Conservation (phyloP, 1,284 basidiomycete genomes). For the Naganishia sp. region DNA sequence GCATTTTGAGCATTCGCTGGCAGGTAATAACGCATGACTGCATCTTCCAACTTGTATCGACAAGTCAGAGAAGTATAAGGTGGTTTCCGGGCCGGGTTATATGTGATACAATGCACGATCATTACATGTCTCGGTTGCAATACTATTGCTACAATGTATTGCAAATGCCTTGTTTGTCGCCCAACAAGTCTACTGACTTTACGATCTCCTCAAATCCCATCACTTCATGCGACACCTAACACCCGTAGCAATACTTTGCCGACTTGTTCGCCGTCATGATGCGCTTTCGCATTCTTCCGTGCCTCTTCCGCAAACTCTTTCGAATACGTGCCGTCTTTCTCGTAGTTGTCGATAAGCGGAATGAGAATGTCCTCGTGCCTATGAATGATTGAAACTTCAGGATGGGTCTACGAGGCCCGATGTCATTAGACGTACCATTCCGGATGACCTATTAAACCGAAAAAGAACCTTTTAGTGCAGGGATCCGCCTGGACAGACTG, state of each 20-base stretch:
- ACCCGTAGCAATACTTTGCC: slow-evolving; percentile 34
- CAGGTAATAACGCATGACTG: too few species aligned
- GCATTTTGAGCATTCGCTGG: slow-evolving; percentile 11
- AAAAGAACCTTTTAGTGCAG: background rate
- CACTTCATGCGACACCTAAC: slow-evolving; percentile 29
- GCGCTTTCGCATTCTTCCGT: slow-evolving; percentile 32
- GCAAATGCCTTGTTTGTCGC: too few species aligned
- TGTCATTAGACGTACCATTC: slow-evolving; percentile 35
- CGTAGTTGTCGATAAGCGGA: slow-evolving; percentile 36
- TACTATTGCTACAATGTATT: too few species aligned
- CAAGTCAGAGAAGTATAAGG: too few species aligned
- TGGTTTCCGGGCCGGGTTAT: too few species aligned
- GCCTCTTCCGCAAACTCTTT: slow-evolving; percentile 37
- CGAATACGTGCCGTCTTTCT: slow-evolving; percentile 37
- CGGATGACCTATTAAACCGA: slow-evolving; percentile 32
- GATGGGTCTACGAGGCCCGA: background rate
- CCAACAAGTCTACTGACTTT: too few species aligned
- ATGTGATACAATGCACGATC: too few species aligned
- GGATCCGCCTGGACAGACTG: background rate
- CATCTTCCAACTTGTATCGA: too few species aligned
- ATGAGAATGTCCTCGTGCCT: slow-evolving; percentile 35
- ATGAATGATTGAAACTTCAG: background rate
- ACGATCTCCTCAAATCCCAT: too few species aligned
- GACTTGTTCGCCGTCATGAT: slow-evolving; percentile 34
- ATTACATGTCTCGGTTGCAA: too few species aligned